Percentiles rank a stretch among this genome's conserved stretches.
phyloP scores from a whole-genome alignment of 306 rosid species.

The Fagus crenata region DNA sequence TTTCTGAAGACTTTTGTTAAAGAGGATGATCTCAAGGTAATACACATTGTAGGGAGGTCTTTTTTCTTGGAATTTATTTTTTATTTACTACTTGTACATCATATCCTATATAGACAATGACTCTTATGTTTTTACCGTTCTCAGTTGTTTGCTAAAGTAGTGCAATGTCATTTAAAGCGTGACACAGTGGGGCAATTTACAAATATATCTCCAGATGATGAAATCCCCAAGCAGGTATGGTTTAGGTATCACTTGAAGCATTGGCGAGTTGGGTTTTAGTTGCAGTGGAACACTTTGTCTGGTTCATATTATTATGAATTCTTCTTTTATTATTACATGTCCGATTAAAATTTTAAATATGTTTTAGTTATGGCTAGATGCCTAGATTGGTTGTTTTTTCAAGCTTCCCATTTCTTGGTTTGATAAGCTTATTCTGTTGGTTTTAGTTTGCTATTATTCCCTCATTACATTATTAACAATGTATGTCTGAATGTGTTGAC shows the following conservation, averaged over 20 bases:
- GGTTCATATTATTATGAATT: background rate
- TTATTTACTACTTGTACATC: too few species aligned
- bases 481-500: too few species aligned
- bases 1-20: slow-evolving; percentile 64
- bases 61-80: too few species aligned
- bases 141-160: slow-evolving; percentile 58
- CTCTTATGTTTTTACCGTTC: background rate
- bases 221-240: slow-evolving; percentile 66
- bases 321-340: background rate
- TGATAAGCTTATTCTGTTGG: too few species aligned
- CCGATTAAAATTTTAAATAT: background rate
- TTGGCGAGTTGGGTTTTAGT: background rate
- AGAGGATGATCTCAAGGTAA: slow-evolving; percentile 61
- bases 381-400: background rate
- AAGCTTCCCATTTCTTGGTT: background rate
- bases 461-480: too few species aligned
- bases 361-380: background rate
- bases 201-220: slow-evolving; percentile 39
- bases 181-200: slow-evolving; percentile 35
- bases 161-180: slow-evolving; percentile 55
- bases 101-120: background rate
- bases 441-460: background rate
- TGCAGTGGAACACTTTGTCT: background rate
- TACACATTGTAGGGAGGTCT: background rate
- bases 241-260: slow-evolving; percentile 17